phyloP scores from a whole-genome alignment of 1,284 basidiomycete genomes.

The Volvariella surrecta region DNA sequence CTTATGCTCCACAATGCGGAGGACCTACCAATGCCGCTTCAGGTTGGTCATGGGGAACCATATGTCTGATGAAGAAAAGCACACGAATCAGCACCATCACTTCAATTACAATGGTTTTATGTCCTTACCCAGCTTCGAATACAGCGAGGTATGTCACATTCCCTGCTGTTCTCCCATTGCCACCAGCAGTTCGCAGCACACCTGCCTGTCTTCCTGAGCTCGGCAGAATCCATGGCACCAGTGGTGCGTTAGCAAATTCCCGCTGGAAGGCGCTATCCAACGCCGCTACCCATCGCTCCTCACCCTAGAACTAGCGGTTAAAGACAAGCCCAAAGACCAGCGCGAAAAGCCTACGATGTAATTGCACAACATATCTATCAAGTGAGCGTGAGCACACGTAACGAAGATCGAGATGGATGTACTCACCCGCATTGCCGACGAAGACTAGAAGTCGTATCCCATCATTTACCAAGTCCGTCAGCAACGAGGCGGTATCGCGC shows the following conservation, averaged over 20 bases:
- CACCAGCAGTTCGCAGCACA: conserved; percentile 46
- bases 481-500: conserved; percentile 58
- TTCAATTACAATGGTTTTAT: conserved; percentile 2
- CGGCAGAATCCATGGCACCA: conserved; percentile 40
- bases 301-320: conserved; percentile 31
- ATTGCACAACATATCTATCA: conserved; percentile 62
- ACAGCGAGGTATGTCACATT: conserved; percentile 60
- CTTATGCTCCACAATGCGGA: conserved; percentile 2
- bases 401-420: background rate
- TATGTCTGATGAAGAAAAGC: conserved; percentile 36
- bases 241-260: conserved; percentile 42
- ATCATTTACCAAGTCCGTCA: conserved; percentile 60
- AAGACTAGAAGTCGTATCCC: conserved; percentile 70
- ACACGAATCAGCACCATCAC: background rate
- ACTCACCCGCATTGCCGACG: conserved; percentile 54
- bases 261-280: conserved; percentile 45
- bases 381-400: background rate
- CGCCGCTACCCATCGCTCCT: conserved; percentile 49
- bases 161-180: conserved; percentile 33
- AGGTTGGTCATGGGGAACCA: conserved; percentile 72
- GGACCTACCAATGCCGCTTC: conserved; percentile 49
- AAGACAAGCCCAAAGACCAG: conserved; percentile 7
- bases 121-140: conserved; percentile 50
- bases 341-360: conserved; percentile 36
- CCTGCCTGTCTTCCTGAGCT: conserved; percentile 33